Conservation (phyloP, 2,329 filamentous ascomycete genomes). For the Ceratocystis papillata region DNA sequence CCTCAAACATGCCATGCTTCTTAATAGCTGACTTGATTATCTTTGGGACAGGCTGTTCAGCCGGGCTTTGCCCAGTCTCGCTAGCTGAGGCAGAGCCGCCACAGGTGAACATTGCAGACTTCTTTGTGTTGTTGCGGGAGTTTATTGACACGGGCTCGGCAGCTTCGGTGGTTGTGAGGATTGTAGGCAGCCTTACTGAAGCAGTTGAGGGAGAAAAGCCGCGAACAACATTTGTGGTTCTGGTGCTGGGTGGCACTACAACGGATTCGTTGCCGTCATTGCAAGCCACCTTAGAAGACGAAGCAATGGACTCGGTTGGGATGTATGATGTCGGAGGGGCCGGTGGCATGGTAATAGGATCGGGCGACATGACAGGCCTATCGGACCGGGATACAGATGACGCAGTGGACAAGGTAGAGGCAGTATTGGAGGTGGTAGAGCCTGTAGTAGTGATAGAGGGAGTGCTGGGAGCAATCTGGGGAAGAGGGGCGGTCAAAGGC, state of each 20-base stretch:
- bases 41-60: slow-evolving; percentile 27
- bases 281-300: not conserved
- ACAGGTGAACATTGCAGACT: slow-evolving; percentile 55
- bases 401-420: slow-evolving; percentile 31
- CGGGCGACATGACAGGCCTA: slow-evolving; percentile 28
- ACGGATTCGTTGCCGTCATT: slow-evolving; percentile 33
- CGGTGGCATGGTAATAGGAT: slow-evolving; percentile 29
- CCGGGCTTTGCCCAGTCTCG: slow-evolving; percentile 41
- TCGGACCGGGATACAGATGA: slow-evolving; percentile 26
- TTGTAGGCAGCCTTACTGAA: slow-evolving; percentile 17
- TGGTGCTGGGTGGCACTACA: not conserved
- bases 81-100: slow-evolving; percentile 72
- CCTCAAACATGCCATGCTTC: slow-evolving; percentile 39
- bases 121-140: slow-evolving; percentile 59
- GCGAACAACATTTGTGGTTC: slow-evolving; percentile 42
- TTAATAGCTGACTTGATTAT: slow-evolving; percentile 31
- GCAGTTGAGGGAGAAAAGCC: slow-evolving; percentile 63
- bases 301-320: slow-evolving; percentile 22
- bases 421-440: slow-evolving; percentile 34
- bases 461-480: slow-evolving; percentile 28
- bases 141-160: slow-evolving; percentile 32
- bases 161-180: slow-evolving; percentile 26
- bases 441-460: slow-evolving; percentile 25
- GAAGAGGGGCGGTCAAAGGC: slow-evolving; percentile 47
- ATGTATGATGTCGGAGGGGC: slow-evolving; percentile 23